Conservation (phyloP, 108 stramenopile species). For the Skeletonema potamos region DNA sequence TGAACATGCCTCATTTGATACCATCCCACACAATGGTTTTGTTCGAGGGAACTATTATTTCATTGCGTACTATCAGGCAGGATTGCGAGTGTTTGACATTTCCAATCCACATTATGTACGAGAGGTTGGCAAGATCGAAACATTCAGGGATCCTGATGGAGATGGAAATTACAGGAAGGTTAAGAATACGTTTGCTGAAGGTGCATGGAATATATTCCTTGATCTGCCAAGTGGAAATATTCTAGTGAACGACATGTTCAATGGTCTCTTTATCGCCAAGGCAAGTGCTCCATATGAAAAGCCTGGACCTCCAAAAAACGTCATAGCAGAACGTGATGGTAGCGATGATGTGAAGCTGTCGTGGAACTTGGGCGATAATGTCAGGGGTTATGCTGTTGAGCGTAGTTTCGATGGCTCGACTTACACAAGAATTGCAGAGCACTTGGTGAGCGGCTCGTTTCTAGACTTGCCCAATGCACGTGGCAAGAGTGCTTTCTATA, state of each 20-base stretch:
- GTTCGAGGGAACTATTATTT: conserved; percentile 20
- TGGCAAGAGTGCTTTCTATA: conserved; percentile 3
- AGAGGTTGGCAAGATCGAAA: conserved; percentile 30
- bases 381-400: conserved; percentile 14
- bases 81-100: conserved; percentile 24
- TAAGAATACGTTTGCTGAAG: background rate
- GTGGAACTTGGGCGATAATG: conserved; percentile 1
- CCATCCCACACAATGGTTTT: conserved; percentile 19
- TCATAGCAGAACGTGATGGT: background rate
- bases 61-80: conserved; percentile 24
- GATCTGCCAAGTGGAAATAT: conserved; percentile 20
- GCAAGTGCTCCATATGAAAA: conserved; percentile 2
- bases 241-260: conserved; percentile 8
- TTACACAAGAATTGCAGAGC: background rate
- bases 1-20: background rate
- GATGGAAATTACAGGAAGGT: conserved; percentile 2
- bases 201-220: conserved; percentile 24
- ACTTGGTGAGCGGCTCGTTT: background rate
- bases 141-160: conserved; percentile 12
- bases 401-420: background rate
- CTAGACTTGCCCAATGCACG: background rate
- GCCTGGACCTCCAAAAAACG: background rate
- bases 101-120: conserved; percentile 11
- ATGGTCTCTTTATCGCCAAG: conserved; percentile 14
- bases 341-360: background rate